Evolutionary conservation across 2,329 filamentous ascomycete species (phyloP).

Genomic region (Calonectria pteridis): DNA sequence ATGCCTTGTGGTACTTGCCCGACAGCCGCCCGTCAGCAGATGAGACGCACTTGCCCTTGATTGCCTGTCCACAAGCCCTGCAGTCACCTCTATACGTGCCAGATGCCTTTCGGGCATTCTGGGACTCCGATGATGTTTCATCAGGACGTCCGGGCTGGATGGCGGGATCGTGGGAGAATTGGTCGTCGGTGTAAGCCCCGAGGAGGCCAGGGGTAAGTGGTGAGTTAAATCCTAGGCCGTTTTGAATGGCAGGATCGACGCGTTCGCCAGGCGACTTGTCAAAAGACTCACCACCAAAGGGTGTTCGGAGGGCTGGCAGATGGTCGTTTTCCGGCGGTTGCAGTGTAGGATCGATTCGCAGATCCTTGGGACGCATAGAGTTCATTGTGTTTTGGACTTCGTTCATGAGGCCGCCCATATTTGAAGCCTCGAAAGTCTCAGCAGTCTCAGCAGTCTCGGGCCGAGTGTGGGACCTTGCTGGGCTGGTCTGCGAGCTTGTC

Average conservation of each 20-base stretch:
- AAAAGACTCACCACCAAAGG: conserved; percentile 43
- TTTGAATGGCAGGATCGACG: conserved; percentile 40
- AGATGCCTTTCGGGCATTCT: conserved; percentile 50
- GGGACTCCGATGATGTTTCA: conserved; percentile 26
- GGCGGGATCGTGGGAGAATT: conserved; percentile 21
- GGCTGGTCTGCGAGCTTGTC: conserved; percentile 69
- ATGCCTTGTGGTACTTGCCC: conserved; percentile 93
- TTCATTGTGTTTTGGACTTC: conserved; percentile 67
- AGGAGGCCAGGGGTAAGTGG: conserved; percentile 29
- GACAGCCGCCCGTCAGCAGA: conserved; percentile 93
- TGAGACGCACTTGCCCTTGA: conserved; percentile 92
- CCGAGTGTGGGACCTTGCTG: conserved; percentile 48
- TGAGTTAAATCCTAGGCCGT: conserved; percentile 32
- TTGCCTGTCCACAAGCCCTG: conserved; percentile 82
- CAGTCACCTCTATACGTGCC: conserved; percentile 78
- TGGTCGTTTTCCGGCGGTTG: conserved; percentile 41
- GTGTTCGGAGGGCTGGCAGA: conserved; percentile 25
- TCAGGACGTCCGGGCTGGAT: conserved; percentile 25
- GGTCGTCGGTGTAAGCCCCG: conserved; percentile 36
- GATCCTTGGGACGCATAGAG: conserved; percentile 43
- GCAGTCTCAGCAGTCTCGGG: conserved; percentile 52
- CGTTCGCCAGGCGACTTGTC: conserved; percentile 41
- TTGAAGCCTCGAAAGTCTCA: conserved; percentile 58
- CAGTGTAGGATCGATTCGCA: conserved; percentile 50
- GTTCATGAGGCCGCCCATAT: conserved; percentile 66